Base-by-base conservation (phyloP, 2,329 filamentous ascomycete genomes). In the Diaporthe citriasiana region DNA sequence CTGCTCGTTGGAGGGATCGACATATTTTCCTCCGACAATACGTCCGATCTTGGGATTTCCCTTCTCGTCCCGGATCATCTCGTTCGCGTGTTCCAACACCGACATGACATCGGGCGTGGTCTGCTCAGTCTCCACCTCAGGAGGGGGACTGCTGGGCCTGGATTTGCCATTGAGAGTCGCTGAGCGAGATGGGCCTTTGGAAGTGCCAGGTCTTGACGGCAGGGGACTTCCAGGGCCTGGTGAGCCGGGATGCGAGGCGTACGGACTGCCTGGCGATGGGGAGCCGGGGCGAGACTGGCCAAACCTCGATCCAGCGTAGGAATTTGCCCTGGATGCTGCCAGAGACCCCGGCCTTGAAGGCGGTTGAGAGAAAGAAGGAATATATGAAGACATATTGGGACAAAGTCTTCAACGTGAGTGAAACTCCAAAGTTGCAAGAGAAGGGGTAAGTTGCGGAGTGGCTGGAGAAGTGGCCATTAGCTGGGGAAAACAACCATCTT, bases 21-120 rank as follows among this genome's bases (percentile, higher is more conserved):
- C 76, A 73, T 80, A 83, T 60, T 80, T 81, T 47, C 84, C 84
- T 73, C 85, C 85, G 45, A 80, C 81, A 42, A 86, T 79, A 22
- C 84, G 78, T 33, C 84, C 84, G 35, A 75, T 60, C 40, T 60
- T 76, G 17, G 76, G 71, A 13, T 71, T 60, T 51, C 75, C 73
- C 68, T 77, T 76, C 33, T 73, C 71, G 73, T 79, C 71, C 6
- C 66, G 51, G 27, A 74, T 60, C 59, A 53, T 38, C 7, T 75
- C 71, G 42, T 55, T 51, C 45, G 65, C 72, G 38, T 71, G 71
- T 19, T 69, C 74, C 53, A 63, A 7, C 19, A 75, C 71, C 15
- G 74, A 75, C 17, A 73, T 27, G 4, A 74, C 70, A n/a, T 75
- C 74, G 17, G 74, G 74, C 1, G 74, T 75, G 17, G 74, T 75